Evolutionary conservation across 1,284 basidiomycete genomes (phyloP).

Genomic region (Pisolithus thermaeus): DNA sequence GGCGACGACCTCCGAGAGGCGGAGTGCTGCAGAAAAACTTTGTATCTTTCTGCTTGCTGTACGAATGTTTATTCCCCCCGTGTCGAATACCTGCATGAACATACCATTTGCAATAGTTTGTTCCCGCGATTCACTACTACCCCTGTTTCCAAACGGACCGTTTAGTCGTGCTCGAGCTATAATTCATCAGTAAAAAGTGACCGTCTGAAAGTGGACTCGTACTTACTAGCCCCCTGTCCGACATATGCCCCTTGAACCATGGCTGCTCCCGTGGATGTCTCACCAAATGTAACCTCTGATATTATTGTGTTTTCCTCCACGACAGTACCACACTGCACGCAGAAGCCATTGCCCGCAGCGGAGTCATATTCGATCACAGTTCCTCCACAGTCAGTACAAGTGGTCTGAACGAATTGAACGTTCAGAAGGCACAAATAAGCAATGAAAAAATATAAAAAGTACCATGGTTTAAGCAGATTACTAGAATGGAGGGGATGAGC

Average conservation of each 20-base stretch:
- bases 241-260: constrained; percentile 96
- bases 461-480: constrained; percentile 16
- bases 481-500: no score
- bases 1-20: constrained; percentile 74
- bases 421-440: not conserved
- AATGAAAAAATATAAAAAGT: not conserved
- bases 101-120: constrained; percentile 85
- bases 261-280: constrained; percentile 87
- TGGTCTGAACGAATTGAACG: constrained; percentile 27
- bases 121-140: constrained; percentile 74
- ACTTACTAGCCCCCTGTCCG: constrained; percentile 87
- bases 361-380: constrained; percentile 79
- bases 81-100: constrained; percentile 14
- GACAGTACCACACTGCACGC: constrained; percentile 81
- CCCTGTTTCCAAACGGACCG: constrained; percentile 75
- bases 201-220: not conserved
- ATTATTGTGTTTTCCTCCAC: constrained; percentile 95
- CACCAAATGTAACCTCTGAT: constrained; percentile 90
- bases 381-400: constrained; percentile 69
- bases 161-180: constrained; percentile 74
- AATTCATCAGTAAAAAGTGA: constrained; percentile 3
- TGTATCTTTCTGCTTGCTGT: constrained; percentile 79
- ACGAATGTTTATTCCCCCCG: not conserved
- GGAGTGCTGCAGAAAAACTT: constrained; percentile 73
- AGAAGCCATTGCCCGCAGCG: constrained; percentile 79